A percentile compares a stretch with the other conserved stretches of the same genome.
phyloP scores from a whole-genome alignment of 331 rosid species.

The Quercus lobata region DNA sequence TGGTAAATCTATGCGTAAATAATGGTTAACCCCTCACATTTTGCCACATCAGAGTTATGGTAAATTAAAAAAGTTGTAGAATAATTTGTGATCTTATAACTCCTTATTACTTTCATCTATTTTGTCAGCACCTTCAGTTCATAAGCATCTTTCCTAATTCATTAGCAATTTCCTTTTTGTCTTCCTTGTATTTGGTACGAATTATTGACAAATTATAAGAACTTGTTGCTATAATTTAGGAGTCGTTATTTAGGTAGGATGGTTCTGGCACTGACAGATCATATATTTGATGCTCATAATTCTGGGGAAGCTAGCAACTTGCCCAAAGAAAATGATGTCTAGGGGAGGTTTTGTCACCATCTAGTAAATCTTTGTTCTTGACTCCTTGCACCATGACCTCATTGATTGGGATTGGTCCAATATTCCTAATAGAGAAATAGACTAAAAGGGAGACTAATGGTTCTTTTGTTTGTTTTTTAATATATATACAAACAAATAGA shows the following conservation, averaged over 20 bases:
- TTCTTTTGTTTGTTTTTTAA: neutral
- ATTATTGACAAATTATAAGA: neutral
- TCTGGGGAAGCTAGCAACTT: neutral
- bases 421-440: neutral
- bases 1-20: no score
- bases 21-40: no score
- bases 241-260: neutral
- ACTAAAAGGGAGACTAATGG: neutral
- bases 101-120: neutral
- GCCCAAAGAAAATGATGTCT: no score
- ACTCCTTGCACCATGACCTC: constrained; percentile 17
- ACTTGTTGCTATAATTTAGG: no score
- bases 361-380: constrained; percentile 18
- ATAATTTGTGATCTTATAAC: no score
- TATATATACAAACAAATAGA: neutral
- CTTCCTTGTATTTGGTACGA: neutral
- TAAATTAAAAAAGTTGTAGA: no score
- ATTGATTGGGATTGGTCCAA: neutral
- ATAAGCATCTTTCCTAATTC: neutral
- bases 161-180: neutral
- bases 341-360: constrained; percentile 18
- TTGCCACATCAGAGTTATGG: no score
- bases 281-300: neutral
- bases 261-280: neutral
- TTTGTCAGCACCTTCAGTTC: neutral